These are phyloP conservation scores for Cryphonectria naterciae DNA, from an alignment of 2,329 filamentous ascomycete species.

Conservation along the genomic window DNA sequence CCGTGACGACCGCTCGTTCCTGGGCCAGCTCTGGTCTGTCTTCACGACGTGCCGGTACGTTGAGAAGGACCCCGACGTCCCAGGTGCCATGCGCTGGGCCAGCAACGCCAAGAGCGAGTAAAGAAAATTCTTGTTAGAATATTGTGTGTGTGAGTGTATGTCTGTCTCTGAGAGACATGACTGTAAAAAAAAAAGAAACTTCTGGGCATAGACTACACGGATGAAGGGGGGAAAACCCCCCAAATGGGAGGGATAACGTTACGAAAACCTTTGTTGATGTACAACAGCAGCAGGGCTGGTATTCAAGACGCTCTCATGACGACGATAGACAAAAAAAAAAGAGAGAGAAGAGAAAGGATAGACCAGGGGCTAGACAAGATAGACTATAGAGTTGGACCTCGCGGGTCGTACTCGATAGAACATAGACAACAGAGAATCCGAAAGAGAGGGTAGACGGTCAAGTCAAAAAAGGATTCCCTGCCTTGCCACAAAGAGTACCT, in stretches of 20 bases:
- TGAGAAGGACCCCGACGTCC: slow-evolving; percentile 43
- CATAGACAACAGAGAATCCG: background rate
- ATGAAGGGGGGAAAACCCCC: background rate
- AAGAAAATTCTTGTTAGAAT: background rate
- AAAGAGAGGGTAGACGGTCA: background rate
- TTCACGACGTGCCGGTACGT: slow-evolving; percentile 55
- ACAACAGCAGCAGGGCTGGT: background rate
- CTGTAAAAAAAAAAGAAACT: background rate
- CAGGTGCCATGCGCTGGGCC: slow-evolving; percentile 44
- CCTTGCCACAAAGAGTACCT: too few relatives aligned
- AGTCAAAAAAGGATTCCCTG: background rate
- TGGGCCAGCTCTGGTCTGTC: slow-evolving; percentile 50
- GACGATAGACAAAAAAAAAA: background rate
- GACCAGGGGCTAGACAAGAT: slow-evolving; percentile 2
- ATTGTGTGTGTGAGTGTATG: background rate
- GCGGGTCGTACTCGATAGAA: background rate
- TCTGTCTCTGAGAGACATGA: background rate
- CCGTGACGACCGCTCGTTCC: slow-evolving; percentile 48
- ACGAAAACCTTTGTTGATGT: background rate
- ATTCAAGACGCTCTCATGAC: slow-evolving; percentile 4
- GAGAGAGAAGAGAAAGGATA: background rate
- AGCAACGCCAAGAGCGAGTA: slow-evolving; percentile 31
- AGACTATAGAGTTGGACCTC: slow-evolving; percentile 4
- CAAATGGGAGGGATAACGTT: too few relatives aligned
- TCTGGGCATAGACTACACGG: slow-evolving; percentile 1